Percentiles rank a stretch among this genome's conserved stretches.
phyloP scores from a whole-genome alignment of 2,329 filamentous ascomycete species.

The Talaromyces funiculosus region DNA sequence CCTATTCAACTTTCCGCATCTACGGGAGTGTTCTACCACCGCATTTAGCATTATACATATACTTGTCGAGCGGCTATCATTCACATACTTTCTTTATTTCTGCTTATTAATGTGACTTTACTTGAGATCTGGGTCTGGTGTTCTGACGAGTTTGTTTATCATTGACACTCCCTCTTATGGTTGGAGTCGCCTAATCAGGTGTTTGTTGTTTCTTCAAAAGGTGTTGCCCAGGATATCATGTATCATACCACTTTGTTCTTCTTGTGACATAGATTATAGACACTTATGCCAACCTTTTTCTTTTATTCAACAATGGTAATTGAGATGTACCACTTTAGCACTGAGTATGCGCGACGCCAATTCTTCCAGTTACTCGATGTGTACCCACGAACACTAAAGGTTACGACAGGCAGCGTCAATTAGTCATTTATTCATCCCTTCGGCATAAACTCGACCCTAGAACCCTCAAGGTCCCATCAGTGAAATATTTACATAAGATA shows the following conservation, averaged over 20 bases:
- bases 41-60: constrained; percentile 16
- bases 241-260: constrained; percentile 14
- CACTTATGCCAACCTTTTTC: not conserved
- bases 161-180: not conserved
- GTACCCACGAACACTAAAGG: not conserved
- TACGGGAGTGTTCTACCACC: constrained; percentile 3
- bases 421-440: not conserved
- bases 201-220: not conserved
- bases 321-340: not conserved
- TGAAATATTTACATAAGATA: not conserved
- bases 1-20: not conserved
- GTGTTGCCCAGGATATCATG: constrained; percentile 12
- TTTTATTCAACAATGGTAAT: not conserved
- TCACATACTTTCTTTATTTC: constrained; percentile 2
- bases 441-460: not conserved
- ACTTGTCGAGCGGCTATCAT: constrained; percentile 11
- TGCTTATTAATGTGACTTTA: not conserved
- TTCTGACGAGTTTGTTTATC: not conserved
- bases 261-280: constrained; percentile 16
- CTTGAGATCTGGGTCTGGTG: constrained; percentile 1
- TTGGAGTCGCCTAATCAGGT: constrained; percentile 6
- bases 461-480: not conserved
- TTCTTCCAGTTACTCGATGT: not conserved
- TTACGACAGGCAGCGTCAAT: too few species aligned
- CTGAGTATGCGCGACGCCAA: not conserved